A percentile compares a stretch with the other conserved stretches of the same genome.
phyloP scores from a whole-genome alignment of 2,329 filamentous ascomycete genomes.

The Coniella lustricola region DNA sequence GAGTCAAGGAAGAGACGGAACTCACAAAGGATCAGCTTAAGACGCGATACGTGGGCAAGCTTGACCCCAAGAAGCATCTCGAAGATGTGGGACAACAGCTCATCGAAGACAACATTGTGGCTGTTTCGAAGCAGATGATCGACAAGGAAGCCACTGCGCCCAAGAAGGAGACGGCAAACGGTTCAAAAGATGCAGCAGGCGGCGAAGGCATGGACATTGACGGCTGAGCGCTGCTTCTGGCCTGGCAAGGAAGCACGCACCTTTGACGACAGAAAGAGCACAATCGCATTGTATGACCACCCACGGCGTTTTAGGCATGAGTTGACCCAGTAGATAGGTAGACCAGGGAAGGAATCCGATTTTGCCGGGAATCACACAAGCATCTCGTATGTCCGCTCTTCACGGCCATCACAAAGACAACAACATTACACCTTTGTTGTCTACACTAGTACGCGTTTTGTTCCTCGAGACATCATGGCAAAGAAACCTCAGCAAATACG shows the following conservation, averaged over 20 bases:
- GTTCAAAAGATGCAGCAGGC: constrained; percentile 42
- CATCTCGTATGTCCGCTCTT: background rate
- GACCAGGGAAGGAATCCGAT: constrained; percentile 4
- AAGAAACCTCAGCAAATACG: too few relatives aligned
- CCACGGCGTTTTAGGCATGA: constrained; percentile 11
- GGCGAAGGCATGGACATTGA: constrained; percentile 65
- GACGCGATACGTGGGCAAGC: constrained; percentile 97
- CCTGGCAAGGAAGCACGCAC: background rate
- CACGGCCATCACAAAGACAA: too few relatives aligned
- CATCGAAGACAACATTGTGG: constrained; percentile 99
- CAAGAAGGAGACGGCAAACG: constrained; percentile 50
- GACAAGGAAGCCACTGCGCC: constrained; percentile 97
- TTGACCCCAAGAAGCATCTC: constrained; percentile 98
- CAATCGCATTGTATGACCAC: constrained; percentile 17
- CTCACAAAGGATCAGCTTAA: constrained; percentile 95
- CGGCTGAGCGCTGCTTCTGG: constrained; percentile 35
- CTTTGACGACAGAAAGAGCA: constrained; percentile 17
- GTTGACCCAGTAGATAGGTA: constrained; percentile 13
- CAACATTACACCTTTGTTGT: too few relatives aligned
- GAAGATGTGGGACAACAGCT: constrained; percentile 93
- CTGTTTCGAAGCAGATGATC: constrained; percentile 98
- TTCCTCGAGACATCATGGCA: too few relatives aligned
- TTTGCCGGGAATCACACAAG: too few relatives aligned
- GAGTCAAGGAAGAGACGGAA: constrained; percentile 97
- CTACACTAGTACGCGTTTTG: too few relatives aligned